phyloP scores from a whole-genome alignment of 345 rosid species.

The Trapa bicornis region DNA sequence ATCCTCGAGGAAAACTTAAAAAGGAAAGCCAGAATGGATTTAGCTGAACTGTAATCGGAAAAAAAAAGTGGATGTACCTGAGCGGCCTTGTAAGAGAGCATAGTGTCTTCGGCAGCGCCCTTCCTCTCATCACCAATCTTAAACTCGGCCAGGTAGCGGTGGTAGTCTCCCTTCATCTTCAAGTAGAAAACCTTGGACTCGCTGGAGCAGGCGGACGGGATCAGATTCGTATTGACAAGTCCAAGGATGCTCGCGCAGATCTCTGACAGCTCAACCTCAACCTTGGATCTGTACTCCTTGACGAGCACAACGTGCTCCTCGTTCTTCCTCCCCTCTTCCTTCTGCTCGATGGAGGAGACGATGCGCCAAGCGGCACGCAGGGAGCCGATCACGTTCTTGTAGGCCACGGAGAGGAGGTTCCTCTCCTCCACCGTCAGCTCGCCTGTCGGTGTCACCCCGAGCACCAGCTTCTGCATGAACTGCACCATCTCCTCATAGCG shows the following conservation, averaged over 20 bases:
- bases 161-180: constrained; percentile 98
- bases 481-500: constrained; percentile 96
- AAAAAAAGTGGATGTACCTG: constrained; percentile 30
- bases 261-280: constrained; percentile 66
- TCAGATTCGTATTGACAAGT: constrained; percentile 53
- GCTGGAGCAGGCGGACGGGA: constrained; percentile 62
- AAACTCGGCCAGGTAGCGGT: constrained; percentile 88
- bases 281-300: constrained; percentile 89
- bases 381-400: constrained; percentile 96
- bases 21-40: not conserved
- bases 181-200: constrained; percentile 84
- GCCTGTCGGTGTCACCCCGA: constrained; percentile 55
- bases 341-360: constrained; percentile 90
- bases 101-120: constrained; percentile 88
- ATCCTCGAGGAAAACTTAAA: too few relatives aligned
- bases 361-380: constrained; percentile 97
- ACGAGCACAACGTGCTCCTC: constrained; percentile 84
- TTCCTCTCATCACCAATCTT: constrained; percentile 81
- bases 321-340: constrained; percentile 86
- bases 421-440: constrained; percentile 94
- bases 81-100: constrained; percentile 86
- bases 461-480: constrained; percentile 84
- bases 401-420: constrained; percentile 90
- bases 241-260: constrained; percentile 63
- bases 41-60: constrained; percentile 46